phyloP scores from a whole-genome alignment of 164 flowering plant genomes.

The Dillenia turbinata region DNA sequence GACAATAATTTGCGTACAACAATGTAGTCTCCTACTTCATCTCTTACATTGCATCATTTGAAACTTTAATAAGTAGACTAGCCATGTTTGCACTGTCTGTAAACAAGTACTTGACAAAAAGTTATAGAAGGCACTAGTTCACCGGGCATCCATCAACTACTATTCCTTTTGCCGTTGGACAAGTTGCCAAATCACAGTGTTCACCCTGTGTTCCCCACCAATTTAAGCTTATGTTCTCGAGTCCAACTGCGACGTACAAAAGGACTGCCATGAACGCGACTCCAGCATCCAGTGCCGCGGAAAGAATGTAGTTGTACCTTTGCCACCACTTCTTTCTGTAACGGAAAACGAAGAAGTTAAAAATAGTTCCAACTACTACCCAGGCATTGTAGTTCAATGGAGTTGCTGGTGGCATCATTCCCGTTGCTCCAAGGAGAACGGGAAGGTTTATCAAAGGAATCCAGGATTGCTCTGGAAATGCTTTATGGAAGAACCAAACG shows the following conservation, averaged over 20 bases:
- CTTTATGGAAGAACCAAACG: conserved; percentile 21
- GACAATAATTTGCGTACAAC: no score
- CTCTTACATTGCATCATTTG: no score
- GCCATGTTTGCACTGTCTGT: no score
- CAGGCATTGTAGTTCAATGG: conserved; percentile 22
- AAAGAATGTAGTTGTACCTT: conserved; percentile 27
- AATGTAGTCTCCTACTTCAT: no score
- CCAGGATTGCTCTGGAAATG: conserved; percentile 21
- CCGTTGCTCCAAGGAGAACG: conserved; percentile 22
- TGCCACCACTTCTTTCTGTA: conserved; percentile 25
- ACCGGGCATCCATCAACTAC: conserved; percentile 19
- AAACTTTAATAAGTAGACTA: no score
- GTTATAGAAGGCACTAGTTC: no score
- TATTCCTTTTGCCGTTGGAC: conserved; percentile 28
- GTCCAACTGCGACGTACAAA: conserved; percentile 12
- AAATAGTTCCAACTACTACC: conserved; percentile 14
- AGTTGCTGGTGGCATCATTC: conserved; percentile 20
- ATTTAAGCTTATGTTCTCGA: conserved; percentile 2
- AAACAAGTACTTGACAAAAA: no score
- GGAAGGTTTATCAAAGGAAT: conserved; percentile 23
- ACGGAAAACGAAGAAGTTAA: conserved; percentile 23
- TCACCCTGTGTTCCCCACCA: conserved; percentile 32
- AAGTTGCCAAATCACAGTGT: conserved; percentile 23
- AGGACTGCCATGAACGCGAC: conserved; percentile 23
- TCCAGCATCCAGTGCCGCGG: conserved; percentile 29